Percentiles rank a stretch among this genome's conserved stretches.
Conservation (phyloP, 192 early-diverging fungal genomes). For the Backusella circina region DNA sequence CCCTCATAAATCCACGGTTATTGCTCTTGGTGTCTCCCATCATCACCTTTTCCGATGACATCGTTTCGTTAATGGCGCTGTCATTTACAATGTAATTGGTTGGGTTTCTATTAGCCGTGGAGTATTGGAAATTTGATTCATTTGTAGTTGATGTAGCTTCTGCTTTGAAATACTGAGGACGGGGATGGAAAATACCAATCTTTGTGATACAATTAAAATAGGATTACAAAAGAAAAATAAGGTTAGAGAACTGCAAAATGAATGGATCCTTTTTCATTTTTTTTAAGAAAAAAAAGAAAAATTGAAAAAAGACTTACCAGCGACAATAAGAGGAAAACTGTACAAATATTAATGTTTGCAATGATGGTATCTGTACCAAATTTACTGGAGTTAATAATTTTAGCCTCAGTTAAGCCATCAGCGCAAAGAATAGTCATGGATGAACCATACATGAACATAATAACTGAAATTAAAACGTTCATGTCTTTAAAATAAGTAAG, state of each 20-base stretch:
- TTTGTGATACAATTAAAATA: background rate
- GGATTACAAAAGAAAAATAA: background rate
- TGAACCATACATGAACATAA: conserved; percentile 1
- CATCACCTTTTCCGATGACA: background rate
- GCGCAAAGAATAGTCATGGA: conserved; percentile 21
- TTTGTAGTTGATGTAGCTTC: background rate
- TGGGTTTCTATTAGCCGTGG: background rate
- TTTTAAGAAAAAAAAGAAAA: background rate
- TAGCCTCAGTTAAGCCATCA: conserved; percentile 22
- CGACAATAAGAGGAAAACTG: conserved; percentile 10
- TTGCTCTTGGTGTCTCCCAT: background rate
- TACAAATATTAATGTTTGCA: conserved; percentile 13
- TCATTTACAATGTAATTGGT: background rate
- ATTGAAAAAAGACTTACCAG: conserved; percentile 1
- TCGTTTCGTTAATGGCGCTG: background rate
- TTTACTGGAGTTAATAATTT: conserved; percentile 12
- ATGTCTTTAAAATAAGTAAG: conserved; percentile 34
- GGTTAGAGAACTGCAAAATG: background rate
- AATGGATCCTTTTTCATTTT: background rate
- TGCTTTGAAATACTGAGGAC: background rate
- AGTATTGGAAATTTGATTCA: conserved; percentile 1
- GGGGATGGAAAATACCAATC: conserved; percentile 17
- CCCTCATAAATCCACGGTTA: conserved; percentile 9
- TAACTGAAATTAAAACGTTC: conserved; percentile 19
- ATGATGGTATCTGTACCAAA: conserved; percentile 22